Base-by-base conservation (phyloP, 2,329 filamentous ascomycete genomes). In the Amylocarpus encephaloides region DNA sequence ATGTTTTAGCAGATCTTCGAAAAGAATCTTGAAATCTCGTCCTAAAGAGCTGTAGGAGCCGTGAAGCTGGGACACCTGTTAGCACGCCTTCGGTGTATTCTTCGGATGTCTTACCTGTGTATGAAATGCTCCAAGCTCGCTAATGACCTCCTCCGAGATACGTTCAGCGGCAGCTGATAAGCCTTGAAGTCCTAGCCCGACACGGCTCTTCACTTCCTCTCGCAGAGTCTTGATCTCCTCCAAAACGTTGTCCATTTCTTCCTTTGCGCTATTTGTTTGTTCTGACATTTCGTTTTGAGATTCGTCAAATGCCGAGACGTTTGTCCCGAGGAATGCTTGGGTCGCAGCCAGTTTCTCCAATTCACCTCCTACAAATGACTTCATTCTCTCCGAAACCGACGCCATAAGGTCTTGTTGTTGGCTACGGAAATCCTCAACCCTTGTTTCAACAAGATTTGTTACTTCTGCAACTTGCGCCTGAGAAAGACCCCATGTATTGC, bases 211-310 rank as follows among this genome's bases (percentile, higher is more conserved):
- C 46, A 97, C 88, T 47, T 88, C 84, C 66, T 95, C 87, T 18
- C 92, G 82, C 19, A 97, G 76, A n/a, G 80, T 82, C 65, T 91
- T 91, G 66, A 97, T 95, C 65, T 95, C 92, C 62, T 93, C 88
- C 9, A 98, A 75, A 1, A 95, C 85, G n/a, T 80, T 74, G 61
- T 96, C 91, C 87, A 96, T 90, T 50, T 91, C 86, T 43, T 91
- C 82, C 62, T 86, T 88, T 2, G 89, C 85, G 54, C 77, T 74
- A 19, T 77, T 73, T 49, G 83, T 86, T 61, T 86, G 83, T 38
- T 79, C 73, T 22, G 86, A 76, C 13, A 94, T 77, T 58, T 86
- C 79, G 45, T 75, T 73, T 66, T 85, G 83, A 0, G 86, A 87
- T 15, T 76, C 73, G 35, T 81, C 75, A 59, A 95, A 89, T 0